A percentile compares a stretch with the other conserved stretches of the same genome.
phyloP scores from a whole-genome alignment of 2,329 filamentous ascomycete species.

The Gremmenia infestans region DNA sequence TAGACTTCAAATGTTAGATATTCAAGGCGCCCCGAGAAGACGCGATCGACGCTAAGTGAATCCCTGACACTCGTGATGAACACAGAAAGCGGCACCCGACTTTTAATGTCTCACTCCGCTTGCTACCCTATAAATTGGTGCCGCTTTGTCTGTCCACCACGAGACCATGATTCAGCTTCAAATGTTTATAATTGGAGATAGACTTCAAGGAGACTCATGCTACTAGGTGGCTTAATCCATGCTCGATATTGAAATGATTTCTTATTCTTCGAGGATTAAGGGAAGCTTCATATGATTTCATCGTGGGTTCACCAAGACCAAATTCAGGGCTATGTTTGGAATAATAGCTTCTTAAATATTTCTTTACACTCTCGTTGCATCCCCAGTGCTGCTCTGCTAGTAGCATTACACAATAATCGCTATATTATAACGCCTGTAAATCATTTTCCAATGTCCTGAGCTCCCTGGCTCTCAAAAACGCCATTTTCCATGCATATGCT shows the following conservation, averaged over 20 bases:
- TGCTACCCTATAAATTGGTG: no score
- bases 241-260: no score
- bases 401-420: conserved; percentile 7
- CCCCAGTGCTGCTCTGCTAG: not conserved
- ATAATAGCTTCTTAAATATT: not conserved
- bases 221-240: no score
- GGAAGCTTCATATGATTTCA: no score
- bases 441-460: conserved; percentile 9
- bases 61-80: not conserved
- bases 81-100: no score
- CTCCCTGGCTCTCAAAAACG: conserved; percentile 16
- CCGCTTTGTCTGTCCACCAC: no score
- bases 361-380: conserved; percentile 5
- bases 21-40: not conserved
- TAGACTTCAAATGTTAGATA: not conserved
- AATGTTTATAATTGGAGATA: no score
- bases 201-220: no score
- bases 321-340: not conserved
- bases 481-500: conserved; percentile 26
- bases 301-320: not conserved
- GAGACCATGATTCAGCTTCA: no score
- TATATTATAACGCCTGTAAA: conserved; percentile 10
- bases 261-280: no score
- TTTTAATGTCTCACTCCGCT: no score
- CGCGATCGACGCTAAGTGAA: conserved; percentile 1